Conservation (phyloP, 208 protist genomes). For the Trypanosoma scelopori region DNA sequence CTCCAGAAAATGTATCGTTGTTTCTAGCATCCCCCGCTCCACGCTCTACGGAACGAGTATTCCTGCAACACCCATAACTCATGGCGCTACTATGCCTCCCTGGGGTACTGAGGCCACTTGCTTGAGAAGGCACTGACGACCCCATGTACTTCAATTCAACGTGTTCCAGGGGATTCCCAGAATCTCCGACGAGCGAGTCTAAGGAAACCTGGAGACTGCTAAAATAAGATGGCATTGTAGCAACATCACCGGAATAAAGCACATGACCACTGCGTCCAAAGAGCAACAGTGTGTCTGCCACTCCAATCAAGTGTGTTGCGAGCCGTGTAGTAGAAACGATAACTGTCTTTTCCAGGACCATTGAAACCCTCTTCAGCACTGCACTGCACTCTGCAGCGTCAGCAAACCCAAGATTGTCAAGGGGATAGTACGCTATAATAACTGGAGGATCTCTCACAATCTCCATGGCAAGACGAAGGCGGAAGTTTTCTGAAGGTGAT, state of each 20-base stretch:
- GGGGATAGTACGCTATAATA: constrained; percentile 42
- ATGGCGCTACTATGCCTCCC: neutral
- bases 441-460: constrained; percentile 56
- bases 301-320: constrained; percentile 36
- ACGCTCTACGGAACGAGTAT: neutral
- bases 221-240: constrained; percentile 41
- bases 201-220: constrained; percentile 41
- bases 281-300: constrained; percentile 41
- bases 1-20: constrained; percentile 14
- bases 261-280: constrained; percentile 38
- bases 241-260: constrained; percentile 47
- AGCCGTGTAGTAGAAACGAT: constrained; percentile 44
- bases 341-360: constrained; percentile 52
- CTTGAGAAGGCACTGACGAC: neutral
- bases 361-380: constrained; percentile 37
- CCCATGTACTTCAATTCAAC: neutral
- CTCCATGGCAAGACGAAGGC: constrained; percentile 60
- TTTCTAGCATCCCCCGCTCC: neutral
- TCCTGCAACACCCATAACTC: neutral
- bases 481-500: constrained; percentile 38
- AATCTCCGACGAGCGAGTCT: neutral
- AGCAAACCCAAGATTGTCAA: constrained; percentile 32
- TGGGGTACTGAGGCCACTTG: neutral
- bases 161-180: neutral
- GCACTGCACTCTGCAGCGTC: constrained; percentile 27